Evolutionary conservation across 495 filamentous ascomycete genomes (phyloP).

Genomic region (Penicillium arizonense): DNA sequence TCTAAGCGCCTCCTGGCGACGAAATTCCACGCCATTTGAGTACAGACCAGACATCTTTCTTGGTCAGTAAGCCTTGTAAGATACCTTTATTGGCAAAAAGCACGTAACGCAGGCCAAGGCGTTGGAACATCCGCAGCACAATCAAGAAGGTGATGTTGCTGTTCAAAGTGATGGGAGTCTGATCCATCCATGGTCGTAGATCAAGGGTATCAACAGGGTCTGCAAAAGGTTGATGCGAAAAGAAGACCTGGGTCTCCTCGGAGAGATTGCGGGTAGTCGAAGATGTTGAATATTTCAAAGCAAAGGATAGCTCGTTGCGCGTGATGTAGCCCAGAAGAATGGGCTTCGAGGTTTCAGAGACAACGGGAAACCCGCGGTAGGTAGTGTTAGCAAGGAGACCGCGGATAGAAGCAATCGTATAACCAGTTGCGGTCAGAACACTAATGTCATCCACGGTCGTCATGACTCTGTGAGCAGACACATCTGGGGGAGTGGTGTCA

Average conservation of each 20-base stretch:
- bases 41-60: constrained; percentile 97
- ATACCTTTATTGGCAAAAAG: constrained; percentile 80
- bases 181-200: constrained; percentile 95
- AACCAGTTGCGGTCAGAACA: constrained; percentile 76
- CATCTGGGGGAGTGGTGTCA: constrained; percentile 76
- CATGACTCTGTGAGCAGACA: constrained; percentile 83
- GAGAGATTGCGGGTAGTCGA: constrained; percentile 54
- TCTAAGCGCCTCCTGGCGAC: constrained; percentile 34
- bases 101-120: constrained; percentile 86
- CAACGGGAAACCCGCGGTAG: constrained; percentile 91
- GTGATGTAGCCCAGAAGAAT: constrained; percentile 88
- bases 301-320: constrained; percentile 84
- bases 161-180: constrained; percentile 90
- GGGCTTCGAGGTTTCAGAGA: constrained; percentile 65
- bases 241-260: constrained; percentile 75
- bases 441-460: constrained; percentile 88
- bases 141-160: constrained; percentile 71
- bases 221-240: constrained; percentile 77
- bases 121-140: constrained; percentile 88
- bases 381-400: constrained; percentile 67
- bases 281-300: constrained; percentile 53
- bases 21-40: constrained; percentile 79
- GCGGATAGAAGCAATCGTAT: constrained; percentile 76
- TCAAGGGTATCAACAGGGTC: constrained; percentile 80
- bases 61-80: constrained; percentile 84